Evolutionary conservation across 305 asterid genomes (phyloP), one percentile per base, ranked within the genome.

Genomic region (Lippia alba): DNA sequence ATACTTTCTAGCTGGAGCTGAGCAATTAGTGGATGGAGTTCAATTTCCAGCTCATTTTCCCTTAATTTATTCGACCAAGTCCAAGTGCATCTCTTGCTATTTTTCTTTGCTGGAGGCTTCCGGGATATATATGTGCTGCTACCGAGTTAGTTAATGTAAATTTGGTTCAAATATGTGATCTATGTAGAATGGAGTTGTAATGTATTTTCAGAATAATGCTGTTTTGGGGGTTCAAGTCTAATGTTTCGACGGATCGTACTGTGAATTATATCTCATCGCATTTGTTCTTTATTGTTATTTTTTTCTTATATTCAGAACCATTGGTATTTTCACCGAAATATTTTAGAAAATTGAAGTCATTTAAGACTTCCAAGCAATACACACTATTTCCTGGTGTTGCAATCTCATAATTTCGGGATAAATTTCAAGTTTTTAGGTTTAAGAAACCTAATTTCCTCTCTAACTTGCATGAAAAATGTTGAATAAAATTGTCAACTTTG

Each of bases 31-130:
- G 71, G 62, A 40, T 64, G 32, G 66, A 73, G 80, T 71, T 58
- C 8, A 16, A 56, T 6, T 48, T 73, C 66, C 64, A 45, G 74
- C 58, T 55, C 3, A 3, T 81, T 61, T 44, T 10, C 49, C 51
- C 71, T 76, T 36, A 69, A 30, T 66, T 68, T 34, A 39, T 9
- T 64, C 63, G 57, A 76, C 67, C 73, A 54, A 74, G 70, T 68
- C 76, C n/a, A 67, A 75, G 84, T 53, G 50, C 88, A 74, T 64
- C 36, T 70, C 74, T 33, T 69, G 46, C 83, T 73, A 65, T 86
- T 83, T 79, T 64, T 77, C 9, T 61, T 69, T 79, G 72, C 72
- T 77, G 56, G 69, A 73, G 82, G 82, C 65, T 75, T 74, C 74
- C 20, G 74, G 67, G 72, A 74, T 74, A 79, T 69, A 30, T 76